Conservation (phyloP, 2,329 filamentous ascomycete genomes). For the Exophiala bonariae region DNA sequence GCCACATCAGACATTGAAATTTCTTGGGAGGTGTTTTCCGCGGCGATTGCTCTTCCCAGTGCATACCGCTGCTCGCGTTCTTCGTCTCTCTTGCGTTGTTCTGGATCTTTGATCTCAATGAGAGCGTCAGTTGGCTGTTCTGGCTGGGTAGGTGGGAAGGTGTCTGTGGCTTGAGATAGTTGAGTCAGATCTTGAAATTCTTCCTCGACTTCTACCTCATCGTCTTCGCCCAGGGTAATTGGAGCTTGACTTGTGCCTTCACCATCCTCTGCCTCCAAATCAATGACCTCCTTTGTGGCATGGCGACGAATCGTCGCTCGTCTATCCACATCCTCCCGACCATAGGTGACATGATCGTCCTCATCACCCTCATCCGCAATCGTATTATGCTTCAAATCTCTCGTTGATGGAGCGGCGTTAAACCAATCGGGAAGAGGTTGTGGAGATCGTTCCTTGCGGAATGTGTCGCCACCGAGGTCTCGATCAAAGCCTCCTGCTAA, state of each 20-base stretch:
- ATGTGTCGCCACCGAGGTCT: slow-evolving; percentile 34
- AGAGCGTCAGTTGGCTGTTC: not conserved
- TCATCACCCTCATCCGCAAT: slow-evolving; percentile 19
- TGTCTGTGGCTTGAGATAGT: slow-evolving; percentile 8
- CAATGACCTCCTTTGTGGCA: slow-evolving; percentile 39
- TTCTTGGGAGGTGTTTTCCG: slow-evolving; percentile 20
- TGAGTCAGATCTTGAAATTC: slow-evolving; percentile 21
- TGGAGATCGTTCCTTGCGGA: slow-evolving; percentile 31
- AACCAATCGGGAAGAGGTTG: slow-evolving; percentile 50
- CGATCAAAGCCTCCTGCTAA: slow-evolving; percentile 67
- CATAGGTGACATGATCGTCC: slow-evolving; percentile 14
- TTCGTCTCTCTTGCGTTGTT: slow-evolving; percentile 26
- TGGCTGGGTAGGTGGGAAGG: slow-evolving; percentile 7
- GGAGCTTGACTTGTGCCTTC: slow-evolving; percentile 12
- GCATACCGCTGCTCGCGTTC: slow-evolving; percentile 44
- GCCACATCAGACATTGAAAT: slow-evolving; percentile 45
- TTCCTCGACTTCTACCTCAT: slow-evolving; percentile 33
- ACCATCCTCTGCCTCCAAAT: slow-evolving; percentile 36
- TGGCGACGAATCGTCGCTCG: slow-evolving; percentile 29
- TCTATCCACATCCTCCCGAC: slow-evolving; percentile 5
- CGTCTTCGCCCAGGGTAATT: slow-evolving; percentile 28
- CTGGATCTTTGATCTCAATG: slow-evolving; percentile 15
- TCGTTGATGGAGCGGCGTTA: slow-evolving; percentile 34
- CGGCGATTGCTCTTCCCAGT: slow-evolving; percentile 26
- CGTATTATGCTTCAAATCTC: slow-evolving; percentile 23